A percentile compares a stretch with the other conserved stretches of the same genome.
Conservation (phyloP, 306 rosid species). For the Purshia tridentata region DNA sequence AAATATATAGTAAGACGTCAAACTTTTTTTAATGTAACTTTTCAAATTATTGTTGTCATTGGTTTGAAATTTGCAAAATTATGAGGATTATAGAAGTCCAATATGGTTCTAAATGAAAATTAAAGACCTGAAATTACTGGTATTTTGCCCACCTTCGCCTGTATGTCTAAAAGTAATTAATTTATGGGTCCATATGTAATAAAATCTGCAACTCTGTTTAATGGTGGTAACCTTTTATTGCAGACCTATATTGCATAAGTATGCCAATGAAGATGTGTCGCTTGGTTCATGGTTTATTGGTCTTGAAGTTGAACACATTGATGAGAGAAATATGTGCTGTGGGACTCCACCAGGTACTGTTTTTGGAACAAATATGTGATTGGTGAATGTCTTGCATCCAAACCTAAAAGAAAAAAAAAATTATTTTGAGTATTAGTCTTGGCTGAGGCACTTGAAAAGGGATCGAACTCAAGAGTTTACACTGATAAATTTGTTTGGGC, state of each 20-base stretch:
- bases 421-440: not conserved
- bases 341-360: conserved; percentile 95
- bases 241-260: conserved; percentile 91
- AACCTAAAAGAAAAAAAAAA: not conserved
- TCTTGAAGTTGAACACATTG: conserved; percentile 94
- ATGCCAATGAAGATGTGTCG: conserved; percentile 97
- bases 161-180: not conserved
- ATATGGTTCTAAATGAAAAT: not conserved
- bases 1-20: not conserved
- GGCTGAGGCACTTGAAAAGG: not conserved
- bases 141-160: not conserved
- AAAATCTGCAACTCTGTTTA: not conserved
- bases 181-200: not conserved
- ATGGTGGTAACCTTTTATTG: conserved; percentile 22
- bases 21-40: not conserved
- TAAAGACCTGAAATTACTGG: not conserved
- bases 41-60: not conserved
- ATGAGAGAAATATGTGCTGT: conserved; percentile 95
- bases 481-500: not conserved
- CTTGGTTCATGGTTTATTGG: conserved; percentile 99
- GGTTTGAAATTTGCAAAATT: not conserved
- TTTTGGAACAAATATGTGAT: not conserved
- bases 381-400: not conserved
- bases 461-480: not conserved
- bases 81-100: not conserved